Evolutionary conservation across 495 filamentous ascomycete species (phyloP), one percentile per base, ranked within the genome.

Genomic region (Niebla homalea): DNA sequence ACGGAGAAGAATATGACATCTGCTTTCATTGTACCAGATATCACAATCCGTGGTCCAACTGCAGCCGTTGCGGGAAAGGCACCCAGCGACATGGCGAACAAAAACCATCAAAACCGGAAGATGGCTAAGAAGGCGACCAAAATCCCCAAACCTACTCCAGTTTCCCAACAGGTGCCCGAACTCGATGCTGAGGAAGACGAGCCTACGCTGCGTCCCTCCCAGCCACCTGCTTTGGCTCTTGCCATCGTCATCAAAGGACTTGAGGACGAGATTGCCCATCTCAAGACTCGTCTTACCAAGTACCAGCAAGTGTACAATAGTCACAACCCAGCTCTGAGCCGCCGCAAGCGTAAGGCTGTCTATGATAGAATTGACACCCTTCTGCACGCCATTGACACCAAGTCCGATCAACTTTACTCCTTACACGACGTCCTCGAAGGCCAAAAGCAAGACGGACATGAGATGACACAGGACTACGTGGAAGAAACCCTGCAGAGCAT

Each of bases 371-470:
- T 93, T 36, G 75, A 81, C 56, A 70, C 70, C 49, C 53, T 89
- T 22, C 61, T 83, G 35, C 70, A 70, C 44, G 74, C 77, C 47
- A 79, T 89, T 38, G 85, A 92, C 60, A 69, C 72, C 52, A 89
- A 90, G 63, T 77, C 80, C n/a, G 85, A 89, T 50, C 85, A 93
- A 60, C 81, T 96, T 38, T 96, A 96, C 61, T 74, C 78, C 7
- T 70, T 96, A 6, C 88, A 93, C 52, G 90, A 97, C 59, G 88
- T 94, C 7, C 74, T 94, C 8, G 90, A 94, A 61, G 87, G 84
- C 8, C 81, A 84, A 60, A 85, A 83, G 68, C 63, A 70, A 46
- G 70, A 72, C 19, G 80, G 78, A 1, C 73, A 77, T 50, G 68
- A 80, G 46, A 81, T 89, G 70, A 79, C 68, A 0, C 70, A 77